Percentiles rank a stretch among this genome's conserved stretches.
Conservation (phyloP, 2,329 filamentous ascomycete species). For the Monilinia laxa region DNA sequence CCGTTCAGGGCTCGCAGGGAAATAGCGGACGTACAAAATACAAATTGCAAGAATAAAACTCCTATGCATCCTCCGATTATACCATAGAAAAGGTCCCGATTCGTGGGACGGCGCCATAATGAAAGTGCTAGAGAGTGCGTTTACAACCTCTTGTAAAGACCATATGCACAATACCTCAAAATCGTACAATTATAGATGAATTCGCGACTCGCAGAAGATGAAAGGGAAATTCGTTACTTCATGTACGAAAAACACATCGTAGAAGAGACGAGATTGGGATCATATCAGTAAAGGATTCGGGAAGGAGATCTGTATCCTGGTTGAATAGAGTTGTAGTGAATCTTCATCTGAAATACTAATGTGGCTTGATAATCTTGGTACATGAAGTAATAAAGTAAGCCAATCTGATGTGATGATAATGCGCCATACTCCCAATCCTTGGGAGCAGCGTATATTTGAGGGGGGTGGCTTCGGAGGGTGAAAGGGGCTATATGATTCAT, state of each 20-base stretch:
- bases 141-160: not conserved
- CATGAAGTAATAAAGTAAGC: not conserved
- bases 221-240: not conserved
- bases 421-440: too few species aligned
- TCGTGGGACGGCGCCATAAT: not conserved
- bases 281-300: not conserved
- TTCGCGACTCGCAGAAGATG: not conserved
- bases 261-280: not conserved
- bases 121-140: not conserved
- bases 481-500: not conserved
- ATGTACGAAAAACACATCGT: not conserved
- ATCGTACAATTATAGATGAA: not conserved
- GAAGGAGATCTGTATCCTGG: not conserved
- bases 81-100: not conserved
- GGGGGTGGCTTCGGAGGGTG: not conserved
- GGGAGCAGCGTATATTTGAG: not conserved
- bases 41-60: constrained; percentile 12
- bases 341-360: too few species aligned
- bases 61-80: constrained; percentile 15
- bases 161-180: not conserved
- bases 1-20: not conserved
- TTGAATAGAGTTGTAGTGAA: not conserved
- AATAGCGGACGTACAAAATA: constrained; percentile 18
- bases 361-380: constrained; percentile 2
- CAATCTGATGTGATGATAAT: constrained; percentile 4